A percentile compares a stretch with the other conserved stretches of the same genome.
Evolutionary conservation across 345 rosid genomes (phyloP).

Genomic region (Boechera stricta): DNA sequence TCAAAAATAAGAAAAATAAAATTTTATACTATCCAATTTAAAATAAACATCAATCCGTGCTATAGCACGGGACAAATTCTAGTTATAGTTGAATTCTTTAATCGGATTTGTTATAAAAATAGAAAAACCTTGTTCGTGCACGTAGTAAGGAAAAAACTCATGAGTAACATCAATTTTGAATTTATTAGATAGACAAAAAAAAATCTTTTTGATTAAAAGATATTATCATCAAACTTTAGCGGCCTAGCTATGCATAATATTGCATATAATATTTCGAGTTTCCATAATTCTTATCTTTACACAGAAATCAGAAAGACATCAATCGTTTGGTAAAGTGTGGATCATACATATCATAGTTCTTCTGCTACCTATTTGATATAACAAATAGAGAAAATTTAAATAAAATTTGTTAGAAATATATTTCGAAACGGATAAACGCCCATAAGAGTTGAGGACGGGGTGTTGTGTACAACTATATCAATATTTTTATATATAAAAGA

Average conservation of each 20-base stretch:
- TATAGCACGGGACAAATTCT: no score
- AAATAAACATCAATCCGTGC: no score
- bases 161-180: neutral
- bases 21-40: no score
- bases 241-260: neutral
- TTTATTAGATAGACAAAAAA: neutral
- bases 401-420: neutral
- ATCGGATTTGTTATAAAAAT: neutral
- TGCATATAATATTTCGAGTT: neutral
- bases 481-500: neutral
- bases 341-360: neutral
- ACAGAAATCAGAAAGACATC: neutral
- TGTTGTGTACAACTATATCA: conserved; percentile 34
- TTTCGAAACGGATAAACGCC: conserved; percentile 21
- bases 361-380: neutral
- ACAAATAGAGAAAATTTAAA: neutral
- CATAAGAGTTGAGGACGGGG: conserved; percentile 4
- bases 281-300: neutral
- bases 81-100: neutral
- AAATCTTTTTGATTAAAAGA: neutral
- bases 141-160: no score
- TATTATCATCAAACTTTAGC: neutral
- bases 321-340: neutral
- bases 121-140: neutral
- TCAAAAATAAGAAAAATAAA: no score